Base-by-base conservation (phyloP, 2,329 filamentous ascomycete species). In the Fusarium sp. region DNA sequence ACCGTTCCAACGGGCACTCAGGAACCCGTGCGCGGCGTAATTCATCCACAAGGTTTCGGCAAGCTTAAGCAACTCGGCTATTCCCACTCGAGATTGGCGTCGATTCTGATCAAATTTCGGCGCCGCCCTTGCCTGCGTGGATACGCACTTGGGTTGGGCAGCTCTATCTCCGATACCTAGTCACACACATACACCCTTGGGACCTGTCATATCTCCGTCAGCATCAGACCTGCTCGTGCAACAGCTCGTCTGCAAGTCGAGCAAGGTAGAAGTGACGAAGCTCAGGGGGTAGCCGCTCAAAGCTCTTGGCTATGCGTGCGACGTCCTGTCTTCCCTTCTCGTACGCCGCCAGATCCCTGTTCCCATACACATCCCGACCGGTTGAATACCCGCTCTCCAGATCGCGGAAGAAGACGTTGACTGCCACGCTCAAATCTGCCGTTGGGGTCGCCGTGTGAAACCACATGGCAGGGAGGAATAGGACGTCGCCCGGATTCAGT, bases 391-490 rank as follows among this genome's bases (percentile, higher is more conserved):
- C 88, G 3, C 77, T 81, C 3, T 88, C 81, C 9, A 96, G 82
- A 66, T 89, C 90, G 44, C 89, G 88, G 81, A 96, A 97, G 82
- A 97, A 97, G 27, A 95, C 86, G 76, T 97, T 97, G n/a, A 97
- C 89, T 1, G 92, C 92, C 7, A 97, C 83, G 71, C 92, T 93
- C 64, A 88, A 77, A 46, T 82, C 77, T 7, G 85, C 80, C 1
- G 79, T 83, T 1, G 90, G 89, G 0, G 85, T 84, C 2, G 89
- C 90, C 0, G 93, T 90, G 78, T 97, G 94, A 11, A 92, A 84
- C 93, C 94, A 97, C 72, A 96, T 84, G 0, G 92, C 88, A 0
- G 93, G 93, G 29, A 97, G 85, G 77, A 92, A 95, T 8, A 97
- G 81, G 2, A 94, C 85, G 62, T 97, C 93, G 1, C 93, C 93